These are phyloP conservation scores for Grigorovia yakushimaensis DNA, from an alignment of 805 yeast genomes.

Conservation along the genomic window DNA sequence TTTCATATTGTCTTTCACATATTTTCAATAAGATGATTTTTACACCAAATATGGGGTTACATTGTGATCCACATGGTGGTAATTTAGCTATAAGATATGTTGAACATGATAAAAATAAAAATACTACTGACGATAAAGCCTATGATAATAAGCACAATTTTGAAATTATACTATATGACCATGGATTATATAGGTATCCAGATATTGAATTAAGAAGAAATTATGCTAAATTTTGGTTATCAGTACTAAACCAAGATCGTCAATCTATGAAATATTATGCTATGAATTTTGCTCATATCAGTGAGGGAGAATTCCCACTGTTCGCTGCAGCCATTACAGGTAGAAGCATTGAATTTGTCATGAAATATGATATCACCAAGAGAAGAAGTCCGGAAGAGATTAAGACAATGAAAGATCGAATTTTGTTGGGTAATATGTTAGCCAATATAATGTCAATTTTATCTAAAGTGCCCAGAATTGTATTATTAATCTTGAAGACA, in stretches of 20 bases:
- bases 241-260: slow-evolving; percentile 63
- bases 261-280: slow-evolving; percentile 66
- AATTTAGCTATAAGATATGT: slow-evolving; percentile 65
- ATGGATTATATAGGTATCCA: slow-evolving; percentile 84
- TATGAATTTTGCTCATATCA: slow-evolving; percentile 64
- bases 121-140: slow-evolving; percentile 7
- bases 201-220: slow-evolving; percentile 66
- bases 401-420: slow-evolving; percentile 50
- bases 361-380: slow-evolving; percentile 50
- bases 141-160: slow-evolving; percentile 52
- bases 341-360: slow-evolving; percentile 69
- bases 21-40: slow-evolving; percentile 93
- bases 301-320: slow-evolving; percentile 67
- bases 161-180: slow-evolving; percentile 88
- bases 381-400: slow-evolving; percentile 55
- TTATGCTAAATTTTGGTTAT: slow-evolving; percentile 89
- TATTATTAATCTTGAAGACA: slow-evolving; percentile 78
- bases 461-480: slow-evolving; percentile 74
- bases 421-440: slow-evolving; percentile 55
- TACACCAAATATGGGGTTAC: slow-evolving; percentile 83
- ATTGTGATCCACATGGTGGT: slow-evolving; percentile 98
- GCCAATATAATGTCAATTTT: slow-evolving; percentile 71
- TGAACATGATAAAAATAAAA: slow-evolving; percentile 16
- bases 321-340: slow-evolving; percentile 95
- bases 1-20: slow-evolving; percentile 78